phyloP scores from a whole-genome alignment of 192 early-diverging fungal species.

The Entomortierella lignicola region DNA sequence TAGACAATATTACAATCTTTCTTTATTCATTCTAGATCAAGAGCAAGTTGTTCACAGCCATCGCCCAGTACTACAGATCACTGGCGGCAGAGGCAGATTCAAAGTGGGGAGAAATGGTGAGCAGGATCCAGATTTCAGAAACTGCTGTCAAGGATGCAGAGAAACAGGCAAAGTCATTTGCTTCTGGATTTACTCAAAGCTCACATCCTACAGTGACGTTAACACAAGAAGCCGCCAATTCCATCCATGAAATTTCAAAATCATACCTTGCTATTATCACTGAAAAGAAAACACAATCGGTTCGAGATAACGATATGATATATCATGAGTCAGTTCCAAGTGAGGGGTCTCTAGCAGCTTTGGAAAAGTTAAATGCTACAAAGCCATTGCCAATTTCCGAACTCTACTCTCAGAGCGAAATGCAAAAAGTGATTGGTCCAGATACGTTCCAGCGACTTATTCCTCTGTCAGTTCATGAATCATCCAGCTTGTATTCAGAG shows the following conservation, averaged over 20 bases:
- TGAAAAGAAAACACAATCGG: slow-evolving; percentile 76
- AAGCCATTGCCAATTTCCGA: slow-evolving; percentile 83
- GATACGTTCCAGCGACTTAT: slow-evolving; percentile 92
- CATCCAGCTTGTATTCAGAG: slow-evolving; percentile 93
- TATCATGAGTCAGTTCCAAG: slow-evolving; percentile 91
- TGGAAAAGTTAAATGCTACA: slow-evolving; percentile 90
- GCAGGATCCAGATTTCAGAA: slow-evolving; percentile 83
- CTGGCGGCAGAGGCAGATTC: slow-evolving; percentile 78
- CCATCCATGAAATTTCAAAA: slow-evolving; percentile 81
- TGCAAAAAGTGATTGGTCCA: slow-evolving; percentile 86
- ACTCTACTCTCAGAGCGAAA: slow-evolving; percentile 74
- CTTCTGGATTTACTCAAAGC: slow-evolving; percentile 69
- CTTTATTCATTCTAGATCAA: slow-evolving; percentile 84
- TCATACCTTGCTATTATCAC: slow-evolving; percentile 69
- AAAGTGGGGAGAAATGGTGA: slow-evolving; percentile 89
- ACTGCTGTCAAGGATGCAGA: slow-evolving; percentile 86
- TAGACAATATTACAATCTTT: too few relatives aligned
- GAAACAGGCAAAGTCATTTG: slow-evolving; percentile 79
- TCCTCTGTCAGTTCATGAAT: slow-evolving; percentile 94
- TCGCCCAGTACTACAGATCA: slow-evolving; percentile 89
- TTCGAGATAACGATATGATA: slow-evolving; percentile 95
- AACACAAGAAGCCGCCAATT: slow-evolving; percentile 72
- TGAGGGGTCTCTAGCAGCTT: slow-evolving; percentile 78
- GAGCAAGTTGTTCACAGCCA: slow-evolving; percentile 85
- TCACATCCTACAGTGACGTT: slow-evolving; percentile 66